Evolutionary conservation across 1,139 yeast genomes (phyloP), one percentile per base, ranked within the genome.

Genomic region (Yamadazyma siamensis): DNA sequence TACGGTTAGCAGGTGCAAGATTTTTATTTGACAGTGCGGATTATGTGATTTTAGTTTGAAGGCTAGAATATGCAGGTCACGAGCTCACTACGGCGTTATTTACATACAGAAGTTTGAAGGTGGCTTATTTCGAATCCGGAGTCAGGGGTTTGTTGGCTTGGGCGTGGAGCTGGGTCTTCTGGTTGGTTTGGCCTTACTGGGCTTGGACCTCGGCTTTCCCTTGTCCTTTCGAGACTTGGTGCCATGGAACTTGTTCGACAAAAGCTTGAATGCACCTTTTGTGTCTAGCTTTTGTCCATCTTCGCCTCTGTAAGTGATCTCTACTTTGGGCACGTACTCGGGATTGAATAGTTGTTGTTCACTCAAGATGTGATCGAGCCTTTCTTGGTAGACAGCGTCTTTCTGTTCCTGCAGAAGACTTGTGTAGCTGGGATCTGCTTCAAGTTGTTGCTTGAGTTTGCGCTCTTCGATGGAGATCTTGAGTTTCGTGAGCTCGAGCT

Each of bases 191-290:
- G n/a, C n/a, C n/a, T n/a, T n/a, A n/a, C n/a, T n/a, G n/a, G n/a
- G n/a, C n/a, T n/a, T 18, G 20, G 20, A 18, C 20, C 20, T 18
- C 10, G 15, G 33, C 28, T 18, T 36, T 43, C 4, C 3, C 20
- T 18, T 10, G 7, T 18, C 10, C 20, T 10, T 10, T 18, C 10
- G 20, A 18, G 10, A 26, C 11, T 44, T 44, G 4, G 59, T 54
- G 1, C 96, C 96, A 53, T 91, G 97, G 59, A 87, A 89, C 43
- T 81, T 80, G 43, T 85, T 95, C 1, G 96, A 86, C 33, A 88
- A 53, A 38, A 78, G 77, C 57, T 87, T 89, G 61, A 79, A 89
- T 0, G 97, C 97, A 40, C 83, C 85, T 52, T 84, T 87, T 2
- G 80, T 69, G 26, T 68, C 63, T 31, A 91, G 56, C 14, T 66